Base-by-base conservation (phyloP, 345 rosid genomes). In the Leavenworthia alabamica region DNA sequence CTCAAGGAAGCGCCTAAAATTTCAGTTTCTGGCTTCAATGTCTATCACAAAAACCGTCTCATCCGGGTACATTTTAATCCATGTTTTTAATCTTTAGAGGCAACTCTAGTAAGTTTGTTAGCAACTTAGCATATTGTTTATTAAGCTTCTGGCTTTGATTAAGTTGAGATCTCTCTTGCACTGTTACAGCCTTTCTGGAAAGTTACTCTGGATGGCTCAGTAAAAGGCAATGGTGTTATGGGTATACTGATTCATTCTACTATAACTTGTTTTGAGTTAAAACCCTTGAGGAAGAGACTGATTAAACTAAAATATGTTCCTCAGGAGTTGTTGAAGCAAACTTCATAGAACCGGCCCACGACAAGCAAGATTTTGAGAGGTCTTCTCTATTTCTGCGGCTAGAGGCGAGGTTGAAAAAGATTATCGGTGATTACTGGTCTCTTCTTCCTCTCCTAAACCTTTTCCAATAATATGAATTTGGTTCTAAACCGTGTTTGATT, bases 291-390 rank as follows among this genome's bases (percentile, higher is more conserved):
- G 20, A 55, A 55, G 36, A 47, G 29, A n/a, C n/a, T n/a, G n/a
- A n/a, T n/a, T n/a, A n/a, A n/a, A n/a, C n/a, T n/a, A n/a, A n/a
- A n/a, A n/a, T n/a, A n/a, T n/a, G 53, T 63, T 78, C 28, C 4
- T 5, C 60, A 93, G 99, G 99, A 66, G 94, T 89, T 63, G 85
- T 93, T 67, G 97, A 93, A 80, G 97, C 86, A 51, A 86, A 93
- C 76, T 93, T 93, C 76, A 81, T 89, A 31, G 97, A 93, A 79
- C 99, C 99, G 6, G 86, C 97, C 8, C 99, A 93, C 69, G 91
- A 93, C 75, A 93, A 93, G 81, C 99, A 93, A 55, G 97, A 83
- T 62, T 93, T 93, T 60, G 99, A 93, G 84, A 83, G 97, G 74
- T 93, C 99, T 20, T 74, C 91, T 22, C 29, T 89, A 28, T 89